phyloP scores from a whole-genome alignment of 1,284 basidiomycete species.

The Trametes versicolor region DNA sequence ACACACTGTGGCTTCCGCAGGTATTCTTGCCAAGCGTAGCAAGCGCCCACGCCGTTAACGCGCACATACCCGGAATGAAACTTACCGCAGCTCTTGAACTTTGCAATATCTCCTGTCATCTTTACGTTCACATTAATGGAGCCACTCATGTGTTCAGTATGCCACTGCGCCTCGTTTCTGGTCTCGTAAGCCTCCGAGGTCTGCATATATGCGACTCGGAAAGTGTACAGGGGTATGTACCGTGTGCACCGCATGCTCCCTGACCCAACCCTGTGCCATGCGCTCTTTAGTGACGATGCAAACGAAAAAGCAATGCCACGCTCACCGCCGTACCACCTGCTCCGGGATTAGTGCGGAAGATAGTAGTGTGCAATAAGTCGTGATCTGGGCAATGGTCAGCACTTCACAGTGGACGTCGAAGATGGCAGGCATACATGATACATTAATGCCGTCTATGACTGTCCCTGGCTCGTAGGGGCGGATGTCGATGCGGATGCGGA shows the following conservation, averaged over 20 bases:
- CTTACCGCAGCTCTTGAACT: neutral
- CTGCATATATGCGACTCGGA: slow-evolving; percentile 11
- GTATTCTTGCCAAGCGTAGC: neutral
- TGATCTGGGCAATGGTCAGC: slow-evolving; percentile 14
- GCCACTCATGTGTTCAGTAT: neutral
- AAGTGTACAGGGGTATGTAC: slow-evolving; percentile 21
- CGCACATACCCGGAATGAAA: neutral
- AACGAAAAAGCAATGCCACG: neutral
- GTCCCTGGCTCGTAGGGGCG: slow-evolving; percentile 9
- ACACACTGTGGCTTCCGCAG: neutral
- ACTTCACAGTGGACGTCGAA: neutral
- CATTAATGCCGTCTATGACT: slow-evolving; percentile 23
- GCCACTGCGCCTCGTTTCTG: neutral
- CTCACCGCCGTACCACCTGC: slow-evolving; percentile 13
- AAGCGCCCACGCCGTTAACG: neutral
- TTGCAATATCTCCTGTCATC: too few relatives aligned
- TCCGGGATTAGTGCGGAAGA: slow-evolving; percentile 20
- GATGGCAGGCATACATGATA: slow-evolving; percentile 17
- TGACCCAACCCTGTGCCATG: slow-evolving; percentile 14
- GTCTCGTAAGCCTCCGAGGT: neutral
- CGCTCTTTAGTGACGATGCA: neutral
- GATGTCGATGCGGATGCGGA: neutral
- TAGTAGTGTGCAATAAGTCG: slow-evolving; percentile 27
- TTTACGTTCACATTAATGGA: neutral
- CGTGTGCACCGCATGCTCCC: slow-evolving; percentile 14